Conservation (phyloP, 345 rosid species). For the Hirschfeldia incana region DNA sequence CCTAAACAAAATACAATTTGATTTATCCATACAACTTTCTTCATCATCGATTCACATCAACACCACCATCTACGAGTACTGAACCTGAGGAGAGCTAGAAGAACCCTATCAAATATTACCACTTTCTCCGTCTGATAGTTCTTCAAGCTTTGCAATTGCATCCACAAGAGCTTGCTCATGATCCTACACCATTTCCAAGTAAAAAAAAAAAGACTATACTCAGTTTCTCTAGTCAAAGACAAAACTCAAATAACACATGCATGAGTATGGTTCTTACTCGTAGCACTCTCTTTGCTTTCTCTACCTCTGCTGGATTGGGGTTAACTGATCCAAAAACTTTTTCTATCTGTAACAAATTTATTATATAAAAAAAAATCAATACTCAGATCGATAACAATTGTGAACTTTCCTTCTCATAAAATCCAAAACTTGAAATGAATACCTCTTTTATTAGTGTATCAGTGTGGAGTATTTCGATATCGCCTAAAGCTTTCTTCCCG, state of each 20-base stretch:
- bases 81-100: constrained; percentile 26
- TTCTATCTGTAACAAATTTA: constrained; percentile 62
- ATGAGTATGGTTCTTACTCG: constrained; percentile 49
- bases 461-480: constrained; percentile 88
- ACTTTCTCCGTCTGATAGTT: constrained; percentile 94
- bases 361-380: neutral
- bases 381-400: neutral
- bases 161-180: constrained; percentile 86
- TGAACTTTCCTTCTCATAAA: neutral
- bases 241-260: neutral
- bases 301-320: constrained; percentile 72
- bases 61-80: constrained; percentile 24
- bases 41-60: constrained; percentile 17
- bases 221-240: neutral
- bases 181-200: constrained; percentile 54
- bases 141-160: constrained; percentile 90
- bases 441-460: constrained; percentile 92
- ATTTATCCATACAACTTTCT: constrained; percentile 25
- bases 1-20: constrained; percentile 33
- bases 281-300: constrained; percentile 82
- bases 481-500: constrained; percentile 75
- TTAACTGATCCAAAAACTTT: constrained; percentile 66
- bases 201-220: neutral
- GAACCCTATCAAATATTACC: constrained; percentile 55
- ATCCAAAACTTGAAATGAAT: constrained; percentile 13